Conservation (phyloP, 768 basidiomycete species). For the Kwoniella sp. region DNA sequence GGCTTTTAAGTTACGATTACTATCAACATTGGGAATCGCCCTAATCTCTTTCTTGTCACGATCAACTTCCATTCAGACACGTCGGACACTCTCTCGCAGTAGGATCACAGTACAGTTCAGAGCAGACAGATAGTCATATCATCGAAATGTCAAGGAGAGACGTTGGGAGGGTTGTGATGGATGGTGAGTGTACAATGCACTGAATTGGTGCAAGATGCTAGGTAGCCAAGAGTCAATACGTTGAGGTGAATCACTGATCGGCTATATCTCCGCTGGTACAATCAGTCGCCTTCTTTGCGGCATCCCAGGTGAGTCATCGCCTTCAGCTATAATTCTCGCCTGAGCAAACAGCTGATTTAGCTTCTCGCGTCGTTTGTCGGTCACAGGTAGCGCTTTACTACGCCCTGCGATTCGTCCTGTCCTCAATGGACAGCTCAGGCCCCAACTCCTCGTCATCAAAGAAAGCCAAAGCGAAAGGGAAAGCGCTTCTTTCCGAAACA, state of each 20-base stretch:
- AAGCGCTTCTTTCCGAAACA: conserved; percentile 53
- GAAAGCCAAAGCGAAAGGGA: conserved; percentile 54
- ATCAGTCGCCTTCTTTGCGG: conserved; percentile 55
- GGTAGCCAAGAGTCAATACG: no score
- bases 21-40: no score
- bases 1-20: no score
- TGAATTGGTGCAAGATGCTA: no score
- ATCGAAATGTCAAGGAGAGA: conserved; percentile 46
- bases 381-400: conserved; percentile 57
- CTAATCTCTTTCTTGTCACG: no score
- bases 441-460: conserved; percentile 46
- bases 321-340: not conserved
- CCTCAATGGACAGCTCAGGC: conserved; percentile 46
- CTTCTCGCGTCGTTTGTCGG: no score
- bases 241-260: no score
- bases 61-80: no score
- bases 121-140: no score
- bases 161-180: conserved; percentile 49
- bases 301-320: conserved; percentile 50
- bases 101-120: no score
- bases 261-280: not conserved
- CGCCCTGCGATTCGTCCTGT: conserved; percentile 55
- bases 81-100: no score
- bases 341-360: not conserved
- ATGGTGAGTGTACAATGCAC: conserved; percentile 51